Evolutionary conservation across 345 rosid species (phyloP), one percentile per base, ranked within the genome.

Genomic region (Anacardium occidentale): DNA sequence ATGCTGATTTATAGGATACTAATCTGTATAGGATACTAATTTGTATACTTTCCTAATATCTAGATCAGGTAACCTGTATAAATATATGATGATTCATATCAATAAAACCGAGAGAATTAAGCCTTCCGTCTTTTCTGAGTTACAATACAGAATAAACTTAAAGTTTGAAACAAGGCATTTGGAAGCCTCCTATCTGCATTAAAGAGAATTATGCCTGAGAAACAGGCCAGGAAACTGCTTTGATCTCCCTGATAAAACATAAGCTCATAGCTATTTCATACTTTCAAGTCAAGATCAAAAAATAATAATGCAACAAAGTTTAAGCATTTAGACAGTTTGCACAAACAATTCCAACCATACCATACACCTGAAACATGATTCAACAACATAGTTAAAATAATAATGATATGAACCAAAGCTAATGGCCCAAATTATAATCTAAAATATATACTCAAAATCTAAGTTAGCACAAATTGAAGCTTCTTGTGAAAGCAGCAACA

Each of bases 351-450:
- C 37, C 13, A 57, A 9, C 42, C 1, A 37, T 6, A 37, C 0
- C 9, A 7, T 37, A 37, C 42, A 74, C 51, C 64, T 42, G 64
- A 37, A 74, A 60, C 81, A 74, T 51, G 74, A 74, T 63, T 75
- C 71, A 32, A 74, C 60, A 12, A 74, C 32, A 29, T 29, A 29
- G 1, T 29, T 29, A 29, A 29, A 29, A 5, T 37, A 37, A 29
- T 29, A 29, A 29, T 7, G 8, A 37, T 37, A 37, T 37, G 42
- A 37, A 7, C 7, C 8, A 37, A 37, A 37, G 42, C 42, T 37
- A 7, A 37, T 37, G 42, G 32, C 9, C 34, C 62, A 63, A 53
- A 8, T 37, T 37, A 54, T 55, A 11, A 55, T 11, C n/a, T 13
- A 45, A 73, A 55, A 44, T 20, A 0, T 15, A 11, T 1, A 8